These are phyloP conservation scores for Claviceps maximensis DNA, from an alignment of 2,329 filamentous ascomycete species.

Conservation along the genomic window DNA sequence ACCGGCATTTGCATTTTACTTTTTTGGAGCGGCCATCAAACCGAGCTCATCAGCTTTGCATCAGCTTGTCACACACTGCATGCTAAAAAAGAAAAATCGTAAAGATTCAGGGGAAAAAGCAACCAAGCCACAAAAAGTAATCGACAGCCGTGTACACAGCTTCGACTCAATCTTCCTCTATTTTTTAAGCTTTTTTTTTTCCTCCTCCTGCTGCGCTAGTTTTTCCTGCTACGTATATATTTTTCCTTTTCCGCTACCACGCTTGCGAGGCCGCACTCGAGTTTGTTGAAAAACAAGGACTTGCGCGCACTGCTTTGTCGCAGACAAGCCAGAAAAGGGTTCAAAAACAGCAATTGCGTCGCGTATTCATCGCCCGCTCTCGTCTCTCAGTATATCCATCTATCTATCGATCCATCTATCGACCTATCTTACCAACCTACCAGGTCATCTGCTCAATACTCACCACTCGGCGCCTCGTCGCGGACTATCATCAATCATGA, in stretches of 20 bases:
- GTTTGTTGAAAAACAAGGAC: neutral
- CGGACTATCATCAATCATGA: conserved; percentile 15
- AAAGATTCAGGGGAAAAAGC: neutral
- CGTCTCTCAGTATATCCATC: neutral
- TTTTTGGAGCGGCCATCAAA: neutral
- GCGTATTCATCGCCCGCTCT: neutral
- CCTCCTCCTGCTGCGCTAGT: neutral
- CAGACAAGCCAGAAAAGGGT: no score
- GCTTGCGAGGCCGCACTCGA: neutral
- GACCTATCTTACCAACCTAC: no score
- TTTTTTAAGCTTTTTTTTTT: neutral
- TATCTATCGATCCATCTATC: neutral
- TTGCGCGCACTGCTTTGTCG: neutral
- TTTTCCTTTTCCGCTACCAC: neutral
- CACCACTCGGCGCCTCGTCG: neutral
- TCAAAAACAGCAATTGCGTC: no score
- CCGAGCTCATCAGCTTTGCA: neutral
- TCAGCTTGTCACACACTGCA: neutral
- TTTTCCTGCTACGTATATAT: neutral
- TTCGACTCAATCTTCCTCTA: neutral
- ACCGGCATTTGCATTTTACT: neutral
- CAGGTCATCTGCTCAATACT: no score
- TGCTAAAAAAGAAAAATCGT: neutral
- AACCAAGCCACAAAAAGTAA: neutral
- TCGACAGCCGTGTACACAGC: neutral